Percentiles rank a stretch among this genome's conserved stretches.
phyloP scores from a whole-genome alignment of 2,329 filamentous ascomycete species.

The Venturia aucupariae region DNA sequence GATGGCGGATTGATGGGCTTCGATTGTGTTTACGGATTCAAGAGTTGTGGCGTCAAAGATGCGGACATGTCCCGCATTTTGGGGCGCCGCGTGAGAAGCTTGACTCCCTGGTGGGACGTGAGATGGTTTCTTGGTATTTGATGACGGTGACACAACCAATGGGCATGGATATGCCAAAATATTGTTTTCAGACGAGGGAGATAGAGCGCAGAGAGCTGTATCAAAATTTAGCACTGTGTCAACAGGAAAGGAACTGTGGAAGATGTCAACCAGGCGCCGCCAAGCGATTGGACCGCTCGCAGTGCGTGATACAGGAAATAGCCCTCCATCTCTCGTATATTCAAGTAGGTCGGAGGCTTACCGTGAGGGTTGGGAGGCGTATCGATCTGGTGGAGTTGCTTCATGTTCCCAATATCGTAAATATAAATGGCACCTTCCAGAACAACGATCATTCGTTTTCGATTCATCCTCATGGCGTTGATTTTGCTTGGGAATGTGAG shows the following conservation, averaged over 20 bases:
- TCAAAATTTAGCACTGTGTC: neutral
- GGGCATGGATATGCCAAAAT: constrained; percentile 91
- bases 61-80: constrained; percentile 83
- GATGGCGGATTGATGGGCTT: constrained; percentile 85
- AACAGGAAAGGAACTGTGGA: neutral
- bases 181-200: constrained; percentile 90
- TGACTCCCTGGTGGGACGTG: constrained; percentile 65
- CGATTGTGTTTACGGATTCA: constrained; percentile 89
- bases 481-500: constrained; percentile 97
- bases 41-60: constrained; percentile 84
- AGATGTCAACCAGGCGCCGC: constrained; percentile 16
- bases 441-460: constrained; percentile 86
- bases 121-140: constrained; percentile 47
- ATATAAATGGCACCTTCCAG: constrained; percentile 95
- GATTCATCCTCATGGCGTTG: constrained; percentile 83
- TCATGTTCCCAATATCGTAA: constrained; percentile 99
- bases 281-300: neutral
- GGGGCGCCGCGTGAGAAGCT: constrained; percentile 25
- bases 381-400: constrained; percentile 80
- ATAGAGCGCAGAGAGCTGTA: constrained; percentile 77
- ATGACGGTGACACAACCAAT: constrained; percentile 35
- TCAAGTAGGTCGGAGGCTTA: constrained; percentile 23
- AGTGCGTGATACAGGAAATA: neutral
- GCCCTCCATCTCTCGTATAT: neutral
- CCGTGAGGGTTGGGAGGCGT: constrained; percentile 85